Evolutionary conservation across 495 filamentous ascomycete species (phyloP).

Genomic region (Aspergillus steynii): DNA sequence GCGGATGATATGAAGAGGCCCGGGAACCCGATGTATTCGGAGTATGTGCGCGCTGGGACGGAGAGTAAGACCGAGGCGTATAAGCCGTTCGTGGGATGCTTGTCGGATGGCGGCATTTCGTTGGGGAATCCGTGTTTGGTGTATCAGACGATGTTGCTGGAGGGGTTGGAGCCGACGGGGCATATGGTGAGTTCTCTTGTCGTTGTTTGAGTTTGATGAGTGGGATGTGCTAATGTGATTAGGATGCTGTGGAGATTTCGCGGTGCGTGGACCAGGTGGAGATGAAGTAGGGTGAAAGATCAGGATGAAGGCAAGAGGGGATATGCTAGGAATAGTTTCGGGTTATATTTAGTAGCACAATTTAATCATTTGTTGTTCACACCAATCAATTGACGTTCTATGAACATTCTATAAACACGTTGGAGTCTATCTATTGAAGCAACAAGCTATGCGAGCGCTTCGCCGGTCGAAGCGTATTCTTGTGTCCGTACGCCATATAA

Average conservation of each 20-base stretch:
- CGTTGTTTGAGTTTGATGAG: constrained; percentile 2
- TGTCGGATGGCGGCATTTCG: background rate
- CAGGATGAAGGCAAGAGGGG: background rate
- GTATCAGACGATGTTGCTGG: constrained; percentile 9
- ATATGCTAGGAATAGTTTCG: background rate
- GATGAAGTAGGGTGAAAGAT: background rate
- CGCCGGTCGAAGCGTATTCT: too few relatives aligned
- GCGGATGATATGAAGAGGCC: constrained; percentile 68
- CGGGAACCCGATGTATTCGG: constrained; percentile 62
- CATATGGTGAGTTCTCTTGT: background rate
- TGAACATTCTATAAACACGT: too few relatives aligned
- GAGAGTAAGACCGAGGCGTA: constrained; percentile 15
- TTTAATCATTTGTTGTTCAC: too few relatives aligned
- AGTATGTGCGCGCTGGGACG: constrained; percentile 18
- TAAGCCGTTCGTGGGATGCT: constrained; percentile 18
- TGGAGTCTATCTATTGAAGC: too few relatives aligned
- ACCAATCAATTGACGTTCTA: too few relatives aligned
- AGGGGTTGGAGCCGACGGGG: constrained; percentile 10
- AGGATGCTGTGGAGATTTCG: constrained; percentile 11
- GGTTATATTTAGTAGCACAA: too few relatives aligned
- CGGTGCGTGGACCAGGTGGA: constrained; percentile 1
- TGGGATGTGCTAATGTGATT: background rate
- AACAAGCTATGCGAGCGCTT: too few relatives aligned
- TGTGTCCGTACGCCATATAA: too few relatives aligned
- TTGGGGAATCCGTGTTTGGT: constrained; percentile 10